A percentile compares a stretch with the other conserved stretches of the same genome.
phyloP scores from a whole-genome alignment of 345 rosid species.

The Brassica cretica region DNA sequence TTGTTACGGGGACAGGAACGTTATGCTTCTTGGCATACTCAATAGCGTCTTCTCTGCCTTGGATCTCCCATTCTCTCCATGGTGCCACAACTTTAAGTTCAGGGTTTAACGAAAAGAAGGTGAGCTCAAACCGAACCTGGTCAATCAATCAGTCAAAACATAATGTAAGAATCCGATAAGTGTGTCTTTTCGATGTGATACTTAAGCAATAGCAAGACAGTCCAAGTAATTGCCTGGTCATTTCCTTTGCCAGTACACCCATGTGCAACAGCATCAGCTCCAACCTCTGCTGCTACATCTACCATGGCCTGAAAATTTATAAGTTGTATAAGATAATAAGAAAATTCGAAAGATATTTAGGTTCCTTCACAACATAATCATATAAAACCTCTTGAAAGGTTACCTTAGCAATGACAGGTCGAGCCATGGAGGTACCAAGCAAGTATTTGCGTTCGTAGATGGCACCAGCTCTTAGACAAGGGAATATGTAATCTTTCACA shows the following conservation, averaged over 20 bases:
- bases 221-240: constrained; percentile 69
- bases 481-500: constrained; percentile 81
- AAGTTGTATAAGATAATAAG: neutral
- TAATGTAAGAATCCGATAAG: neutral
- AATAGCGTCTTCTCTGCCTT: constrained; percentile 92
- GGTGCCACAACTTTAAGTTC: constrained; percentile 92
- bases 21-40: constrained; percentile 94
- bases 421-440: constrained; percentile 97
- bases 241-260: constrained; percentile 99
- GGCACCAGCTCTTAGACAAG: constrained; percentile 96
- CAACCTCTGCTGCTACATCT: constrained; percentile 94
- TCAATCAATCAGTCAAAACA: constrained; percentile 5
- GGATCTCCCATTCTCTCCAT: constrained; percentile 98
- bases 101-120: constrained; percentile 91
- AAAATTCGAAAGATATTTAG: neutral
- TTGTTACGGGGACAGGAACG: constrained; percentile 90
- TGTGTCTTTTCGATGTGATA: neutral
- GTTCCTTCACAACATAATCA: neutral
- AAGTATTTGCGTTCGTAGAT: constrained; percentile 87
- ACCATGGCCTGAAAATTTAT: constrained; percentile 82
- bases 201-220: constrained; percentile 12
- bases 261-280: constrained; percentile 96
- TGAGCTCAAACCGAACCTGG: constrained; percentile 95
- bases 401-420: constrained; percentile 97
- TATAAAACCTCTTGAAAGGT: neutral